phyloP scores from a whole-genome alignment of 2,329 filamentous ascomycete species.

The Sarocladium kiliense region DNA sequence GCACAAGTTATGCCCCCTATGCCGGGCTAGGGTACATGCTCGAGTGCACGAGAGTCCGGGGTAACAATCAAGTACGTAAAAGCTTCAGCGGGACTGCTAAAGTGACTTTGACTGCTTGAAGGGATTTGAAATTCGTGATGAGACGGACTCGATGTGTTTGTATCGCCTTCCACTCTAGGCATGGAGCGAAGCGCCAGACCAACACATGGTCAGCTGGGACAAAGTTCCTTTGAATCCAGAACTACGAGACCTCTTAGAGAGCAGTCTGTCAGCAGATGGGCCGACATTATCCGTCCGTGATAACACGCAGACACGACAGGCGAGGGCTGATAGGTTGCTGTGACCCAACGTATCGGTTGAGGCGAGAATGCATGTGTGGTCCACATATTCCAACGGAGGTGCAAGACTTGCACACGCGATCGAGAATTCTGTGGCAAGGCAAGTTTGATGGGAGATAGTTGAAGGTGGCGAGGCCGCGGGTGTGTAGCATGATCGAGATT shows the following conservation, averaged over 20 bases:
- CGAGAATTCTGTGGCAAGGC: too few species aligned
- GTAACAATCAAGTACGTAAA: conserved; percentile 6
- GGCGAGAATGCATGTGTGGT: background rate
- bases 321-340: background rate
- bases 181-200: background rate
- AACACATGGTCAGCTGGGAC: background rate
- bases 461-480: background rate
- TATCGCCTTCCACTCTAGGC: background rate
- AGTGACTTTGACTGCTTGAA: background rate
- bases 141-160: background rate
- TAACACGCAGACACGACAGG: background rate
- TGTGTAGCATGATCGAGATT: background rate
- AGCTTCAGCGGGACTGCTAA: background rate
- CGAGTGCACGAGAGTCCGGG: background rate
- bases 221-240: background rate
- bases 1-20: background rate
- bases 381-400: background rate
- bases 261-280: background rate
- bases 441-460: too few species aligned
- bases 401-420: too few species aligned
- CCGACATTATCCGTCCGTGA: background rate
- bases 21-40: background rate
- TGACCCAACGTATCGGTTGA: background rate
- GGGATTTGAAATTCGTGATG: background rate
- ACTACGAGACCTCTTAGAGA: background rate